Conservation (phyloP, 352 stramenopile species). For the Thraustochytrium sp. region DNA sequence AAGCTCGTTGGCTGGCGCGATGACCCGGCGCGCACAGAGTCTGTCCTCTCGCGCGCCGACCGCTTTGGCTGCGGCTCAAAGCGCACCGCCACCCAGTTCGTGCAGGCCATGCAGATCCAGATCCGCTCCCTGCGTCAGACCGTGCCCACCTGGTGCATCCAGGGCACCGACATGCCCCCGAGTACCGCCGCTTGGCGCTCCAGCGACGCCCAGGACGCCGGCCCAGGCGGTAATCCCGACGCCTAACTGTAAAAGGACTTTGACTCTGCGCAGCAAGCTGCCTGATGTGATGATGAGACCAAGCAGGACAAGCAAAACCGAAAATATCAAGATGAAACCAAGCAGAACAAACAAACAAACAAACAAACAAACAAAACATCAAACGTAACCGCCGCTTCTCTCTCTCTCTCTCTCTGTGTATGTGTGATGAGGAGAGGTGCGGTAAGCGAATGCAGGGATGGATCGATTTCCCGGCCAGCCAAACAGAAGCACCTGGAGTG, state of each 20-base stretch:
- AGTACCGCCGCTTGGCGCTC: background rate
- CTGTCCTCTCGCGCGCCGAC: background rate
- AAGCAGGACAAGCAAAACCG: no score
- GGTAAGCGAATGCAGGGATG: no score
- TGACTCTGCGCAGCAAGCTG: no score
- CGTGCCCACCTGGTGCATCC: slow-evolving; percentile 10
- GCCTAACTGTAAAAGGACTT: no score
- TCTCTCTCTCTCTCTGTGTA: no score
- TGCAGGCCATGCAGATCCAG: slow-evolving; percentile 36
- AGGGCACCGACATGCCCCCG: background rate
- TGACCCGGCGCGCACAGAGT: background rate
- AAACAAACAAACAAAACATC: background rate
- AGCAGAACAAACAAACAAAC: background rate
- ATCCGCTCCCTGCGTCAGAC: slow-evolving; percentile 27
- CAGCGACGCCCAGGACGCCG: background rate
- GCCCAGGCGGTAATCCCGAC: no score
- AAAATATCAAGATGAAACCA: no score
- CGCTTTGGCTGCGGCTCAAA: slow-evolving; percentile 32
- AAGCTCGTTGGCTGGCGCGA: slow-evolving; percentile 31
- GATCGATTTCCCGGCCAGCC: no score
- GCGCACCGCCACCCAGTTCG: slow-evolving; percentile 14
- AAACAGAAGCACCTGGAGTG: no score
- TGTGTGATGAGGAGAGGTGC: no score
- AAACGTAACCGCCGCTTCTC: no score
- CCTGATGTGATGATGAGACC: no score